Evolutionary conservation across 768 basidiomycete genomes (phyloP).

Genomic region (Pleurotus djamor): DNA sequence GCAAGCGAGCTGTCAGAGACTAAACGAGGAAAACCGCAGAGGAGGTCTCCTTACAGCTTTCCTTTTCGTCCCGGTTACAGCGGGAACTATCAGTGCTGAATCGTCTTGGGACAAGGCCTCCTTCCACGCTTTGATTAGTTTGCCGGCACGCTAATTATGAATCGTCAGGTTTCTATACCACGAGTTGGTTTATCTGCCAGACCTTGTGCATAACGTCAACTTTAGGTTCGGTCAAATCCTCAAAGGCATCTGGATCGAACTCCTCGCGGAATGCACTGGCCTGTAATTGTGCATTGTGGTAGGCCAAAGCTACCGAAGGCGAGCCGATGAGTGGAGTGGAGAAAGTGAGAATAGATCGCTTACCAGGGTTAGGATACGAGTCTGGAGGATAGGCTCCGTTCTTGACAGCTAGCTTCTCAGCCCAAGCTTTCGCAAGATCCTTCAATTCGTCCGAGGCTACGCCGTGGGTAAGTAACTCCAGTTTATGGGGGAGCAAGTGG

Average conservation of each 20-base stretch:
- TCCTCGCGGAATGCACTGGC: conserved; percentile 92
- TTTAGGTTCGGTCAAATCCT: conserved; percentile 82
- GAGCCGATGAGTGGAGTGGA: conserved; percentile 1
- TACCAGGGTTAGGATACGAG: conserved; percentile 89
- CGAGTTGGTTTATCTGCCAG: no score
- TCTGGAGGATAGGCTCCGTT: conserved; percentile 85
- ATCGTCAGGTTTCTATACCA: not conserved
- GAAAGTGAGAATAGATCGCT: conserved; percentile 19
- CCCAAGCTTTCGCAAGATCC: conserved; percentile 66
- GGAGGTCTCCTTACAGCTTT: conserved; percentile 54
- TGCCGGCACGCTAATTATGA: conserved; percentile 59
- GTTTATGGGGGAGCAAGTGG: not conserved
- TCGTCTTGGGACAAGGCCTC: conserved; percentile 57
- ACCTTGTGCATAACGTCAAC: conserved; percentile 80
- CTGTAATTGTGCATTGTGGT: conserved; percentile 87
- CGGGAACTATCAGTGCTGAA: conserved; percentile 51
- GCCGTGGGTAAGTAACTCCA: not conserved
- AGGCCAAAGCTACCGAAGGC: conserved; percentile 63
- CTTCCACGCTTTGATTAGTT: conserved; percentile 72
- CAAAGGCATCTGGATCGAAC: conserved; percentile 73
- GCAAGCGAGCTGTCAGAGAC: conserved; percentile 4
- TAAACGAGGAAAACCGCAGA: not conserved
- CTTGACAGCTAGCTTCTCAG: conserved; percentile 78
- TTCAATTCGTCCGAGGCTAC: conserved; percentile 69
- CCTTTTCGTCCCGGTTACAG: conserved; percentile 58